Percentiles rank a stretch among this genome's conserved stretches.
phyloP scores from a whole-genome alignment of 371 early-diverging fungal species.

The Rhizopus sp. region DNA sequence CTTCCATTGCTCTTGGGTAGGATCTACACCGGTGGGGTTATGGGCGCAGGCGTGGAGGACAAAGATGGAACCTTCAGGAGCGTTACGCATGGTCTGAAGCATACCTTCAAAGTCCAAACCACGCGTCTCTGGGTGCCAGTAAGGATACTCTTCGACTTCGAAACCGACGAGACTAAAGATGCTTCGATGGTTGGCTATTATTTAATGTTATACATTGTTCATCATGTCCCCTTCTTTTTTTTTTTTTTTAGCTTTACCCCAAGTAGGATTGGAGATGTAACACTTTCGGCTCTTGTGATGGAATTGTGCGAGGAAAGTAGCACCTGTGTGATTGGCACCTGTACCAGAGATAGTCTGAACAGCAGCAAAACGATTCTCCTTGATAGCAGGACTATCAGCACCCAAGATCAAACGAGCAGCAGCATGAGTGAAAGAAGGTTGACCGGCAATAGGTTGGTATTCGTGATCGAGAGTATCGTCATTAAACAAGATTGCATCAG shows the following conservation, averaged over 20 bases:
- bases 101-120: slow-evolving; percentile 81
- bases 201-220: slow-evolving; percentile 3
- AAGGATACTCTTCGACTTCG: slow-evolving; percentile 80
- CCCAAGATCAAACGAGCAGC: slow-evolving; percentile 86
- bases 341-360: slow-evolving; percentile 97
- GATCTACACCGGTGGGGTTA: slow-evolving; percentile 98
- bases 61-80: slow-evolving; percentile 78
- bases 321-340: slow-evolving; percentile 89
- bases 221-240: background rate
- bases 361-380: slow-evolving; percentile 70
- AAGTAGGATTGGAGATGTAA: slow-evolving; percentile 94
- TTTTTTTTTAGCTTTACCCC: slow-evolving; percentile 69
- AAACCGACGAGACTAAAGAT: slow-evolving; percentile 89
- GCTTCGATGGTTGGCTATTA: slow-evolving; percentile 83
- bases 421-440: slow-evolving; percentile 73
- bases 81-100: slow-evolving; percentile 66
- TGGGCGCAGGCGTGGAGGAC: slow-evolving; percentile 93
- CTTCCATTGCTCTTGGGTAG: slow-evolving; percentile 90
- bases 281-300: slow-evolving; percentile 68
- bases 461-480: slow-evolving; percentile 87
- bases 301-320: slow-evolving; percentile 76
- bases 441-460: slow-evolving; percentile 89
- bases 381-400: slow-evolving; percentile 72
- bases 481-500: slow-evolving; percentile 73
- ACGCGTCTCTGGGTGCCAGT: slow-evolving; percentile 82